A percentile compares a stretch with the other conserved stretches of the same genome.
Conservation (phyloP, 2,329 filamentous ascomycete species). For the Colletotrichum sp. region DNA sequence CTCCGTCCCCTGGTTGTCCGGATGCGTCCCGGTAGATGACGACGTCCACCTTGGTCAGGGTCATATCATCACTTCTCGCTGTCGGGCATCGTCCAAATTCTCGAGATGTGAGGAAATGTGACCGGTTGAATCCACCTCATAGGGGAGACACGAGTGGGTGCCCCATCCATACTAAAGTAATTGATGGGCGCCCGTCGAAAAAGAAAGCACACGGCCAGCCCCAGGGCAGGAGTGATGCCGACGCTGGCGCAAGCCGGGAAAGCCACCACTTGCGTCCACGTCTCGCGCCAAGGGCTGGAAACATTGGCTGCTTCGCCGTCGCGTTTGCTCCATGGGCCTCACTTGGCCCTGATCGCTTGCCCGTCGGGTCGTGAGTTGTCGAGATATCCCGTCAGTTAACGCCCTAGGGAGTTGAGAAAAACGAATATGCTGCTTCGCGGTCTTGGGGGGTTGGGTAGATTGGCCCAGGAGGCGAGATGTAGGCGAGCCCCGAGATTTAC, state of each 20-base stretch:
- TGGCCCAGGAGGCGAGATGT: neutral
- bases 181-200: neutral
- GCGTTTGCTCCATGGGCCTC: neutral
- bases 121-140: neutral
- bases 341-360: neutral
- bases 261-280: neutral
- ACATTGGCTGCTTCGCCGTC: neutral
- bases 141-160: neutral
- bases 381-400: neutral
- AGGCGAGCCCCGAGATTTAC: neutral
- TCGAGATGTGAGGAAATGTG: neutral
- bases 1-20: neutral
- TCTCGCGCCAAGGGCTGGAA: neutral
- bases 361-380: neutral
- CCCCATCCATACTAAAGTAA: neutral
- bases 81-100: neutral
- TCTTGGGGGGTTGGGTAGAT: neutral
- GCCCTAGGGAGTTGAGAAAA: neutral
- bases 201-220: slow-evolving; percentile 10
- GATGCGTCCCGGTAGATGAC: neutral
- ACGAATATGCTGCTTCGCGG: neutral
- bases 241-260: slow-evolving; percentile 3
- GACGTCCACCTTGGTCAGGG: neutral
- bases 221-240: neutral
- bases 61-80: neutral